Percentiles rank a stretch among this genome's conserved stretches.
Conservation (phyloP, 306 rosid species). For the Castanospermum australe region DNA sequence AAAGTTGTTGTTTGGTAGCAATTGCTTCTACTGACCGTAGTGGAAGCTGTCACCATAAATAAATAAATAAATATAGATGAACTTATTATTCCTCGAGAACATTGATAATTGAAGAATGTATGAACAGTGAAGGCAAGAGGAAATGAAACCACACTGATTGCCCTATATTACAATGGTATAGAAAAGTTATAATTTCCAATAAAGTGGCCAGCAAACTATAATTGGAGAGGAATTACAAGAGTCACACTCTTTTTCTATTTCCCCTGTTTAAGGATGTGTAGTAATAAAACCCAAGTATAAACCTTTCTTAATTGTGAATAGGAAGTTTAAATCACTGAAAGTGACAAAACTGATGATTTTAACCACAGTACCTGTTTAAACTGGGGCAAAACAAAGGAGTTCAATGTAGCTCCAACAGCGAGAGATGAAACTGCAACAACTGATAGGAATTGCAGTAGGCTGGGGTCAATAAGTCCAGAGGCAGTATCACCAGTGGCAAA, state of each 20-base stretch:
- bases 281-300: slow-evolving; percentile 3
- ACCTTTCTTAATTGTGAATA: not conserved
- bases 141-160: not conserved
- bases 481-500: slow-evolving; percentile 88
- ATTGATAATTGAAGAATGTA: not conserved
- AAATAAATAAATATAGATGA: slow-evolving; percentile 9
- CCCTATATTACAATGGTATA: not conserved
- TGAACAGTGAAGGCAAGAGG: not conserved
- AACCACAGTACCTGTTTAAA: slow-evolving; percentile 60
- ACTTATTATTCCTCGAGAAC: slow-evolving; percentile 10
- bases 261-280: not conserved
- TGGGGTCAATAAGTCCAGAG: slow-evolving; percentile 82
- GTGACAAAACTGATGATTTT: not conserved
- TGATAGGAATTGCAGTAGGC: slow-evolving; percentile 75
- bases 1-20: slow-evolving; percentile 83
- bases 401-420: slow-evolving; percentile 79
- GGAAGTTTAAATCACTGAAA: not conserved
- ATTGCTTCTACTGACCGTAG: slow-evolving; percentile 67
- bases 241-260: not conserved
- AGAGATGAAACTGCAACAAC: slow-evolving; percentile 71
- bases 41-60: slow-evolving; percentile 79
- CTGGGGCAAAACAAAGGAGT: slow-evolving; percentile 65
- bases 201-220: not conserved
- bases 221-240: slow-evolving; percentile 6
- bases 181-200: not conserved